These are phyloP conservation scores for Jamesozyma piceae DNA, from an alignment of 805 yeast species.

Conservation along the genomic window DNA sequence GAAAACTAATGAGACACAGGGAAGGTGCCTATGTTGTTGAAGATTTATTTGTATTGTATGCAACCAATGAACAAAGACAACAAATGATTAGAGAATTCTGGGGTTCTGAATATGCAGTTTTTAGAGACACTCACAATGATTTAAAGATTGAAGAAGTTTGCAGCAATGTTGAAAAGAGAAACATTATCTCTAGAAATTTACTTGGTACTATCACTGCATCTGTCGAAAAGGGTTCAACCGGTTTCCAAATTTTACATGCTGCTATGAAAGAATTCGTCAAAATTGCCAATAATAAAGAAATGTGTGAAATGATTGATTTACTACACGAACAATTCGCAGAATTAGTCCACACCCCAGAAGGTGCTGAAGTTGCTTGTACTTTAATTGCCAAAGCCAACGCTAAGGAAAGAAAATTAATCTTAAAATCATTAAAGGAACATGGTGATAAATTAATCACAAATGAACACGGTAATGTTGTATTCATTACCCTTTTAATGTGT, in stretches of 20 bases:
- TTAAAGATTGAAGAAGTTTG: conserved; percentile 59
- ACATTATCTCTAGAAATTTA: conserved; percentile 63
- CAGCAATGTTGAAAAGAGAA: conserved; percentile 66
- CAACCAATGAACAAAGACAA: conserved; percentile 72
- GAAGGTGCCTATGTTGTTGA: conserved; percentile 98
- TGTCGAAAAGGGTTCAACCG: conserved; percentile 90
- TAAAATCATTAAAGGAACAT: conserved; percentile 67
- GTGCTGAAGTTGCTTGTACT: conserved; percentile 81
- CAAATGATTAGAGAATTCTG: conserved; percentile 94
- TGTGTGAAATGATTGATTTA: conserved; percentile 72
- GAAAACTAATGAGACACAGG: conserved; percentile 90
- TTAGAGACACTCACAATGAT: conserved; percentile 62
- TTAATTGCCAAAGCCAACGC: conserved; percentile 78
- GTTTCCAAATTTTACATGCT: conserved; percentile 91
- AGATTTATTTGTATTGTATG: conserved; percentile 78
- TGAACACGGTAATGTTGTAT: conserved; percentile 77
- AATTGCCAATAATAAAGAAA: conserved; percentile 56
- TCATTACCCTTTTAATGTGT: conserved; percentile 68
- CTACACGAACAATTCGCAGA: conserved; percentile 86
- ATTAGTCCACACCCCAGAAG: conserved; percentile 90
- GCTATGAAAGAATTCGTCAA: conserved; percentile 85
- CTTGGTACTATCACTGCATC: conserved; percentile 79
- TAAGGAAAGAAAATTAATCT: conserved; percentile 76
- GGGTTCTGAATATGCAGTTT: conserved; percentile 91
- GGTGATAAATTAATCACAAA: conserved; percentile 68